Evolutionary conservation across 768 basidiomycete genomes (phyloP), one percentile per base, ranked within the genome.

Genomic region (Mycena venus): DNA sequence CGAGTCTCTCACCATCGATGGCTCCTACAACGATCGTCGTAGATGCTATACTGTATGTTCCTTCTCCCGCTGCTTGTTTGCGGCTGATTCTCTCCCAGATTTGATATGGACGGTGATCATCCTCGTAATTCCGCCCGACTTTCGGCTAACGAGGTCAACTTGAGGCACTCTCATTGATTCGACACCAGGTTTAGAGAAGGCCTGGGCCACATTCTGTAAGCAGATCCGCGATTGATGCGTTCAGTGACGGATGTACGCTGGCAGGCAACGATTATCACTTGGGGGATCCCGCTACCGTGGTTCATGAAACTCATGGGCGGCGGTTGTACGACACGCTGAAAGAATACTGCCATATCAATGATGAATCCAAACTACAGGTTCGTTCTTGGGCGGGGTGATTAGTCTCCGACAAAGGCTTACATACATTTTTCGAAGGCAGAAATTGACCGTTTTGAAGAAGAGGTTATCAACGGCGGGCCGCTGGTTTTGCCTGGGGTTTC

Each of bases 181-280:
- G 3, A 96, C 95, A 6, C 94, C 94, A 1, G 96, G 95, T 5
- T 93, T 96, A n/a, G 75, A 91, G 62, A 88, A 88, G 72, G 93
- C 94, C 10, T 97, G 96, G 96, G 85, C 89, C 61, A 90, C 85
- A 55, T 96, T 95, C 80, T 67, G 72, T 47, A 85, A 55, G 53
- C 53, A 51, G 36, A 23, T n/a, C 10, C n/a, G 47, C 47, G 15
- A 23, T 51, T 51, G 49, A 51, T 51, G 23, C 23, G 14, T 10
- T 12, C 17, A 51, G 17, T 23, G 27, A 51, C 25, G 49, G 10
- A 25, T 17, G 23, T n/a, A n/a, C 9, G 47, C 47, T 38, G 36
- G 49, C 27, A 55, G 53, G 53, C 53, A 32, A 83, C 49, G 88
- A 93, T 70, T 95, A 95, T 74, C 81, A 84, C 78, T 85, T 92